Base-by-base conservation (phyloP, 2,329 filamentous ascomycete genomes). In the Blumeria graminis region DNA sequence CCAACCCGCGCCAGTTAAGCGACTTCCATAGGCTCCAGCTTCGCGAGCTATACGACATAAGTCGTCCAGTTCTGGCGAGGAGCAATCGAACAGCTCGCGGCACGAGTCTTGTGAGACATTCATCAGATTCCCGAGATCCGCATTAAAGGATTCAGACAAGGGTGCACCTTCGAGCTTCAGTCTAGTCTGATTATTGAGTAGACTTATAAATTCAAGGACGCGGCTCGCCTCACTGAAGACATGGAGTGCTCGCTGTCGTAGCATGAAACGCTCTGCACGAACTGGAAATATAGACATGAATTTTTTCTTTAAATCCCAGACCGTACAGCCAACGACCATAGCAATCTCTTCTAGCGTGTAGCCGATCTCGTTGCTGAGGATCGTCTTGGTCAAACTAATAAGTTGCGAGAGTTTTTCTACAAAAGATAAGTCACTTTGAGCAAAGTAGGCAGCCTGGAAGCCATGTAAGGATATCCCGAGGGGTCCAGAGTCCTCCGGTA, bases 1-100 rank as follows among this genome's bases (percentile, higher is more conserved):
- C 92, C 92, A 98, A 3, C 92, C 92, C 0, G 92, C 92, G 41
- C 92, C 92, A 0, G 90, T 96, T 62, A 95, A 71, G 32, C 90
- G 75, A 62, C 84, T 88, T 33, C 90, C 92, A 66, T 87, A 88
- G 16, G 85, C 80, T 1, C 92, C 92, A 0, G 85, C 85, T 14
- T 72, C 74, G 33, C 81, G 75, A 0, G 89, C 89, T 61, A 96
- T 82, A 41, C 74, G 68, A 68, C 90, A 96, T 39, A 98, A 77
- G 59, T 86, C 76, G 67, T 98, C 90, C n/a, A 96, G 77, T 69
- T 96, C 89, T 0, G 85, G 81, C 63, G 86, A 94, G 64, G 84
- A 92, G 71, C 90, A 96, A 65, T 95, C 86, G 69, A 92, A 98
- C 3, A 86, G 69, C 14, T 89, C 83, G 55, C 86, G 77, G 69